A percentile compares a stretch with the other conserved stretches of the same genome.
phyloP scores from a whole-genome alignment of 306 rosid species.

The Cucurbita pepo region DNA sequence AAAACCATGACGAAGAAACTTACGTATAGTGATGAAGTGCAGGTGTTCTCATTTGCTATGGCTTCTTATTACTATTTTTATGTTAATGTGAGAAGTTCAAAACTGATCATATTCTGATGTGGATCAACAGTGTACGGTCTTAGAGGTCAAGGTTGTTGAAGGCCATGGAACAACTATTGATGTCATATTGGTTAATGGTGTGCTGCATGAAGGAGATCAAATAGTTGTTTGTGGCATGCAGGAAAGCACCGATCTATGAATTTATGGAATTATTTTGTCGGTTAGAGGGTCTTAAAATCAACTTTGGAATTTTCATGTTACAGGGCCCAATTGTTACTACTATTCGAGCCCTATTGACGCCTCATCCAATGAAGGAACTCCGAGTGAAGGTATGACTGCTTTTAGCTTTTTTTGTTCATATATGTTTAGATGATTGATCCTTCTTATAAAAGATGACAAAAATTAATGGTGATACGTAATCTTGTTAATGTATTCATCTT shows the following conservation, averaged over 20 bases:
- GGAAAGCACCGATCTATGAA: slow-evolving; percentile 24
- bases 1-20: slow-evolving; percentile 85
- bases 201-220: slow-evolving; percentile 97
- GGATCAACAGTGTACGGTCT: slow-evolving; percentile 67
- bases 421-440: not conserved
- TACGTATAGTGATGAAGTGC: slow-evolving; percentile 71
- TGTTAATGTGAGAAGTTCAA: slow-evolving; percentile 1
- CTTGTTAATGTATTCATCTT: not conserved
- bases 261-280: not conserved
- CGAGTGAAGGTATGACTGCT: slow-evolving; percentile 59
- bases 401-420: not conserved
- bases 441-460: not conserved
- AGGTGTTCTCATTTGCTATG: slow-evolving; percentile 39
- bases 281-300: not conserved
- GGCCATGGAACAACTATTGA: slow-evolving; percentile 98
- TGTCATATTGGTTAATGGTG: slow-evolving; percentile 88
- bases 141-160: slow-evolving; percentile 95
- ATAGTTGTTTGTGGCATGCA: slow-evolving; percentile 97
- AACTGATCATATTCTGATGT: slow-evolving; percentile 18
- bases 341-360: slow-evolving; percentile 87
- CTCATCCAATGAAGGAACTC: slow-evolving; percentile 96
- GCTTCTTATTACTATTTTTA: slow-evolving; percentile 5
- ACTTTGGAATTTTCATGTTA: slow-evolving; percentile 3
- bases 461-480: not conserved
- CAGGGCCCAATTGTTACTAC: slow-evolving; percentile 82